Base-by-base conservation (phyloP, 257 asterid genomes). In the Jacaranda copaia region DNA sequence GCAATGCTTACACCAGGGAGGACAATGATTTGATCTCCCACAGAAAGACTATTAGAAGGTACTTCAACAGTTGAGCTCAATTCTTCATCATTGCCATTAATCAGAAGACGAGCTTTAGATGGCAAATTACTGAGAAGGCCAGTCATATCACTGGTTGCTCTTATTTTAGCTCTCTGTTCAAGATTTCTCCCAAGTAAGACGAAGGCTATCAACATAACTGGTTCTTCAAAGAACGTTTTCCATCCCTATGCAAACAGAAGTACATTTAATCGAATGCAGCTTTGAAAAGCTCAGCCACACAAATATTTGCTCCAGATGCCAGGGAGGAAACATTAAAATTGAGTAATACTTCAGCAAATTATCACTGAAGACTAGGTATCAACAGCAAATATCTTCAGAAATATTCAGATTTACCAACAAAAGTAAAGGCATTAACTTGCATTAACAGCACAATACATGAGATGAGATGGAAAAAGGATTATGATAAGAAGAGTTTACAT, bases 181-280 rank as follows among this genome's bases (percentile, higher is more conserved):
- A 96, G 99, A 83, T 93, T 96, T 80, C 93, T 89, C 83, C 99
- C 99, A 15, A 96, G 94, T 82, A 96, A 84, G 78, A 96, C 99
- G 63, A 96, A 93, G 43, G 99, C 99, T 76, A 96, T 96, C 93
- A 96, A 76, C 99, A 96, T 96, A 81, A 96, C 89, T 58, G 99
- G 99, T 83, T 96, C 99, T 83, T 96, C 99, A 72, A 96, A 96
- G 89, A 96, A 96, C 6, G 93, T 88, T 81, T 84, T 96, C 99
- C 99, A 96, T 73, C 99, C 99, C 99, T 93, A 80, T 58, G 80
- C 79, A 61, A 74, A 81, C 40, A 82, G 5, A 70, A 79, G 59
- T 19, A 65, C 83, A 68, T 69, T 76, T 62, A 81, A 68, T 75
- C 16, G 51, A 35, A 53, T 70, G 77, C 81, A 73, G 39, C 73